Conservation (phyloP, 108 stramenopile genomes). For the Mayamaea pseudoterrestris region DNA sequence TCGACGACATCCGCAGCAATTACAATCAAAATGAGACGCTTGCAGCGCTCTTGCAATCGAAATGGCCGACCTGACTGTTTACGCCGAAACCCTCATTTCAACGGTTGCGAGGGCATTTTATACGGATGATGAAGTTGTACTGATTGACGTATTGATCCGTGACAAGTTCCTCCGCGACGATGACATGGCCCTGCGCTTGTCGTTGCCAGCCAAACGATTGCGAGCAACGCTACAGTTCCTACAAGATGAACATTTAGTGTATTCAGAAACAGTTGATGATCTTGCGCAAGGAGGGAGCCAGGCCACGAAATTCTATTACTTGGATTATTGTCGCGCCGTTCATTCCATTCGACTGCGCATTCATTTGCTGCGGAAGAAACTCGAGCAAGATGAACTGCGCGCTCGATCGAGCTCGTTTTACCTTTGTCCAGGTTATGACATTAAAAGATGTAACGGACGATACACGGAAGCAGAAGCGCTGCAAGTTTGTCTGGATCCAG, state of each 20-base stretch:
- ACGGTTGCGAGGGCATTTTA: conserved; percentile 85
- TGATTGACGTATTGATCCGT: conserved; percentile 78
- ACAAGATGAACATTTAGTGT: conserved; percentile 74
- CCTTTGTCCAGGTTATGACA: conserved; percentile 70
- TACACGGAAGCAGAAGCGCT: conserved; percentile 80
- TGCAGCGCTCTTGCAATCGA: no score
- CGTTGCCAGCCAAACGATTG: conserved; percentile 61
- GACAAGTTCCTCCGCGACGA: conserved; percentile 88
- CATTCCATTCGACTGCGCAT: conserved; percentile 74
- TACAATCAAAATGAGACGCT: no score
- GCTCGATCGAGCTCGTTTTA: conserved; percentile 64
- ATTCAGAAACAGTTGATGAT: conserved; percentile 83
- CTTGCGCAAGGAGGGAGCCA: conserved; percentile 70
- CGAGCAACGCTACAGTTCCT: conserved; percentile 68
- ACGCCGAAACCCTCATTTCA: conserved; percentile 71
- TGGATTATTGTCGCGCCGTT: conserved; percentile 73
- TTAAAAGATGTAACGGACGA: conserved; percentile 67
- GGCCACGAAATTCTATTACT: conserved; percentile 77
- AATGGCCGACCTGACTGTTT: conserved; percentile 56
- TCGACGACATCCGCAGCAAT: no score
- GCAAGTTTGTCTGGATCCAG: conserved; percentile 59
- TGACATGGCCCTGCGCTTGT: conserved; percentile 75
- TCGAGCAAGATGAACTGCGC: conserved; percentile 53
- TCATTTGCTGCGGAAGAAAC: conserved; percentile 55
- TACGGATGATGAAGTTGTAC: conserved; percentile 70